Conservation (phyloP, 176 grass and related monocot genomes). For the Oryza glaberrima region DNA sequence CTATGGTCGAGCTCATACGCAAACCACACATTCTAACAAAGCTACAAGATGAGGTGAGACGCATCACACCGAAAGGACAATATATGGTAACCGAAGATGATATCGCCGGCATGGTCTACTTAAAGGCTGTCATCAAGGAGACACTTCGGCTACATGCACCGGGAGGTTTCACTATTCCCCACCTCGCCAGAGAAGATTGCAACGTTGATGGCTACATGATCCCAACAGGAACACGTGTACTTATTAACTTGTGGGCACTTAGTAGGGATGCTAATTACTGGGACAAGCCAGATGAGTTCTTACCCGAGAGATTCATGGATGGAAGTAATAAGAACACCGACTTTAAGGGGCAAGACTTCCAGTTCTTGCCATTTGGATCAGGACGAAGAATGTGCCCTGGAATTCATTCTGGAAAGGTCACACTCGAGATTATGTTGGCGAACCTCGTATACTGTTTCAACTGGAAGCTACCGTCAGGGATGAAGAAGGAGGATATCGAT, state of each 20-base stretch:
- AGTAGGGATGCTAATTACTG: conserved; percentile 32
- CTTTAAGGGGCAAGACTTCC: conserved; percentile 30
- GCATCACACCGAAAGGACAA: background rate
- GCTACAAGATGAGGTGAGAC: conserved; percentile 42
- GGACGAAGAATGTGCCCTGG: conserved; percentile 47
- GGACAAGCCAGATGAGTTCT: conserved; percentile 33
- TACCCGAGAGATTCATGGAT: conserved; percentile 40
- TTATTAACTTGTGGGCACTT: conserved; percentile 16
- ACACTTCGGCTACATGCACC: conserved; percentile 18
- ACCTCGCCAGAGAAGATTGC: too few species aligned
- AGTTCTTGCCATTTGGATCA: conserved; percentile 35
- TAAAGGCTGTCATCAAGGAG: conserved; percentile 50
- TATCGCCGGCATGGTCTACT: background rate
- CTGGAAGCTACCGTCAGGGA: conserved; percentile 41
- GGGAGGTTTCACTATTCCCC: too few species aligned
- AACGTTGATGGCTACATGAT: too few species aligned
- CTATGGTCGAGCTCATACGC: conserved; percentile 48
- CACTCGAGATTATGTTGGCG: conserved; percentile 36
- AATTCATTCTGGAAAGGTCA: conserved; percentile 10
- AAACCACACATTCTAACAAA: conserved; percentile 32
- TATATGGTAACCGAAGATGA: conserved; percentile 30
- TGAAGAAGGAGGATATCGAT: conserved; percentile 27
- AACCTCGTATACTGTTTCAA: conserved; percentile 40
- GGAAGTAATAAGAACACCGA: background rate
- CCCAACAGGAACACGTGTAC: conserved; percentile 10